Conservation (phyloP, 2,329 filamentous ascomycete genomes). For the Epichloe gansuensis region DNA sequence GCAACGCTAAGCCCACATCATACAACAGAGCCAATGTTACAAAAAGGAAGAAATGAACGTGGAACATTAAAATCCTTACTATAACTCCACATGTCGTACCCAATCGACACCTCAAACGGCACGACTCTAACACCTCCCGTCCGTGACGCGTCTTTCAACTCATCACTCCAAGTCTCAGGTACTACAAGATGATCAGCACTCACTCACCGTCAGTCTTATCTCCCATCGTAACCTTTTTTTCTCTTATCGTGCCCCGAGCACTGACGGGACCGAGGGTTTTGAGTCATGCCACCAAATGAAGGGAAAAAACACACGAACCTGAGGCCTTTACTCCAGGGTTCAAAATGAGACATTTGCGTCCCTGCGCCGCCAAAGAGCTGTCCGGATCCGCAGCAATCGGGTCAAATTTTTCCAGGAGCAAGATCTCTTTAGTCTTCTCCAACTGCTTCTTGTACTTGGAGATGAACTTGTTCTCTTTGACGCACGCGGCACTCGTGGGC, state of each 20-base stretch:
- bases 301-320: constrained; percentile 23
- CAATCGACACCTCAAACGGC: constrained; percentile 61
- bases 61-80: constrained; percentile 33
- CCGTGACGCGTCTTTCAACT: constrained; percentile 54
- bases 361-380: constrained; percentile 34
- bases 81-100: constrained; percentile 81
- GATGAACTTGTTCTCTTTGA: constrained; percentile 65
- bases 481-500: constrained; percentile 62
- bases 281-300: neutral
- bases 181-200: constrained; percentile 13
- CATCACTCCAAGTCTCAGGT: constrained; percentile 62
- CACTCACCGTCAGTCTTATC: neutral
- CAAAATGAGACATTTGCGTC: constrained; percentile 49
- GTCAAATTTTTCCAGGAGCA: constrained; percentile 50
- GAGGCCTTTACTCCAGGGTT: constrained; percentile 40
- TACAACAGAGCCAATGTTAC: constrained; percentile 4
- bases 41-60: neutral
- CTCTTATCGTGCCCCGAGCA: neutral
- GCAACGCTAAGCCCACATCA: constrained; percentile 6
- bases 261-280: neutral
- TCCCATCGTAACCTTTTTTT: neutral
- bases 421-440: constrained; percentile 49
- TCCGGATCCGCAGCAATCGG: constrained; percentile 53
- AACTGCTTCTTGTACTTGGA: constrained; percentile 56
- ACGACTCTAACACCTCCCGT: constrained; percentile 56